These are phyloP conservation scores for Sanghuangporus baumii DNA, from an alignment of 1,284 basidiomycete species.

Conservation along the genomic window DNA sequence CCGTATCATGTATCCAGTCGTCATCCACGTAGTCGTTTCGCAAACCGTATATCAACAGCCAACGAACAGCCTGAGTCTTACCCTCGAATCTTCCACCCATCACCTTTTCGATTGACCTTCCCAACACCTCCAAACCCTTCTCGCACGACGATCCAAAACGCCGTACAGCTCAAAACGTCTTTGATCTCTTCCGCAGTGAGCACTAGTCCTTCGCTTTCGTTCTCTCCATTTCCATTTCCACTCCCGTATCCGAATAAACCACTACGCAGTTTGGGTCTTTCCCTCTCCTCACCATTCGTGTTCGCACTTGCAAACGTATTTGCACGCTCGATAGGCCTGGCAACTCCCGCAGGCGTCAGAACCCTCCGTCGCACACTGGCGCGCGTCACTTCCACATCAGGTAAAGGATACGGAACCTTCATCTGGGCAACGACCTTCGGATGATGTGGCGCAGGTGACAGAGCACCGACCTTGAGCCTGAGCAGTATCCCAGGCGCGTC, in stretches of 20 bases:
- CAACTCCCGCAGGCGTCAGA: constrained; percentile 38
- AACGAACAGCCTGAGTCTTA: constrained; percentile 19
- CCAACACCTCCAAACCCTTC: constrained; percentile 91
- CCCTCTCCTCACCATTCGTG: constrained; percentile 3
- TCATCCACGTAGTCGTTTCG: too few species aligned
- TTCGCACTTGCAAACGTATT: constrained; percentile 5
- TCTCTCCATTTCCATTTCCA: constrained; percentile 27
- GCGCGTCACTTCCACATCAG: constrained; percentile 65
- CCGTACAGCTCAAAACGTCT: constrained; percentile 85
- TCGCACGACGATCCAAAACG: constrained; percentile 87
- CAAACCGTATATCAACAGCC: neutral
- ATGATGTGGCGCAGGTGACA: constrained; percentile 92
- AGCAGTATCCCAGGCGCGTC: constrained; percentile 21
- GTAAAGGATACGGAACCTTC: constrained; percentile 82
- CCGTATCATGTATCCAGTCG: neutral
- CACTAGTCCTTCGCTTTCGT: constrained; percentile 53
- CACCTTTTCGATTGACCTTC: constrained; percentile 69
- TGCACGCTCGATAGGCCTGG: constrained; percentile 30
- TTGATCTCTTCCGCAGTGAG: constrained; percentile 92
- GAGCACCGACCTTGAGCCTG: constrained; percentile 65
- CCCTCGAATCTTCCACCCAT: constrained; percentile 66
- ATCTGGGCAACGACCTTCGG: constrained; percentile 91
- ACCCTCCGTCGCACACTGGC: constrained; percentile 43
- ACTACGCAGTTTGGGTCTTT: neutral
- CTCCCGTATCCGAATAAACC: constrained; percentile 16